A percentile compares a stretch with the other conserved stretches of the same genome.
phyloP scores from a whole-genome alignment of 768 basidiomycete genomes.

The Krasilnikovozyma curviuscula region DNA sequence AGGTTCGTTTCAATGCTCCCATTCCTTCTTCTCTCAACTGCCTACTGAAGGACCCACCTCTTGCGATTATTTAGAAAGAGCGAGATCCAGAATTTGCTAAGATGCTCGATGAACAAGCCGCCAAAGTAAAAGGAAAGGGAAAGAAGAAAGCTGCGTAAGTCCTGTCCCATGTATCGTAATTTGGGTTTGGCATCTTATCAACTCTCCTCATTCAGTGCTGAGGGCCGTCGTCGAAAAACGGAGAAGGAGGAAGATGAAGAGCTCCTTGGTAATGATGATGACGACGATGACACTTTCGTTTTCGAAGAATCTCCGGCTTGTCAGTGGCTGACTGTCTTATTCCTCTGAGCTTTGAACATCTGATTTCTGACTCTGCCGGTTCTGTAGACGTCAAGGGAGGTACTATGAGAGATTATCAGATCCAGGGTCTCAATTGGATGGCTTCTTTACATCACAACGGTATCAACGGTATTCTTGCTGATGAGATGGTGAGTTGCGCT shows the following conservation, averaged over 20 bases:
- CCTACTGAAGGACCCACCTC: background rate
- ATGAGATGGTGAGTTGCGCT: constrained; percentile 60
- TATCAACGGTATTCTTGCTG: constrained; percentile 87
- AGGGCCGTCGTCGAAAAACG: constrained; percentile 74
- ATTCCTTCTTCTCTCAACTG: background rate
- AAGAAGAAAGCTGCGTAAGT: constrained; percentile 60
- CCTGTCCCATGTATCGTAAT: too few species aligned
- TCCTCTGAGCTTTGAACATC: background rate
- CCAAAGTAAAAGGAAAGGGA: constrained; percentile 39
- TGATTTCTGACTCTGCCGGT: background rate
- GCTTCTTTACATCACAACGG: constrained; percentile 88
- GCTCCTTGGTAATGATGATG: constrained; percentile 55
- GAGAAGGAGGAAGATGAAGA: constrained; percentile 99
- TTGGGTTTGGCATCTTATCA: background rate
- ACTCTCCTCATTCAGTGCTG: constrained; percentile 30
- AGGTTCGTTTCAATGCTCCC: constrained; percentile 33
- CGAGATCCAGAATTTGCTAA: constrained; percentile 86
- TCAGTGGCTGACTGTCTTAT: constrained; percentile 24
- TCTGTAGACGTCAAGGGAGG: constrained; percentile 59
- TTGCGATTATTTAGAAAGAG: constrained; percentile 40
- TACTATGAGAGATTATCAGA: constrained; percentile 76
- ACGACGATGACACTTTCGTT: constrained; percentile 54
- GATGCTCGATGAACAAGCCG: constrained; percentile 54
- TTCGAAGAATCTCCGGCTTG: constrained; percentile 88
- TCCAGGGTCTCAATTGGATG: constrained; percentile 97